phyloP scores from a whole-genome alignment of 2,329 filamentous ascomycete species.

The Nemania sp. region DNA sequence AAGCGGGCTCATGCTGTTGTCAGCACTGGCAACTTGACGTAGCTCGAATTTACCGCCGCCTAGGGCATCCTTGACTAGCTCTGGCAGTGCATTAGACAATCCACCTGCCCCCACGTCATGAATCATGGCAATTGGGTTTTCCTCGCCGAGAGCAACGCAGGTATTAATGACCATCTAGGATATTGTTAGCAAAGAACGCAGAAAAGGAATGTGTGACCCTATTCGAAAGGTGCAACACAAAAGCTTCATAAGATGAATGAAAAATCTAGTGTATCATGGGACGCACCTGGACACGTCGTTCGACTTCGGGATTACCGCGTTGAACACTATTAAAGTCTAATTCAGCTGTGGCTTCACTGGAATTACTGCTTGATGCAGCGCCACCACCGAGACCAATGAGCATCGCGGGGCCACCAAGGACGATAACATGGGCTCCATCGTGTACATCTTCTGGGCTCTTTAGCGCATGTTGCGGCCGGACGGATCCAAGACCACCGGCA shows the following conservation, averaged over 20 bases:
- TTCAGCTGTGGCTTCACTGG: slow-evolving; percentile 88
- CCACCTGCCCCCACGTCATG: slow-evolving; percentile 98
- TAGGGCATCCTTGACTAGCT: slow-evolving; percentile 81
- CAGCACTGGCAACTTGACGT: slow-evolving; percentile 91
- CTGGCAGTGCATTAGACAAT: slow-evolving; percentile 78
- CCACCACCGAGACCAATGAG: slow-evolving; percentile 95
- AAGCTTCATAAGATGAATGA: not conserved
- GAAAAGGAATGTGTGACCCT: not conserved
- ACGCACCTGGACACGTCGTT: slow-evolving; percentile 81
- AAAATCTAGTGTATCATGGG: not conserved
- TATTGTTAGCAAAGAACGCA: slow-evolving; percentile 11
- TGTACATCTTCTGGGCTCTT: slow-evolving; percentile 84
- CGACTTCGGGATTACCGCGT: slow-evolving; percentile 95
- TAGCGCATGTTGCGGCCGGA: slow-evolving; percentile 88
- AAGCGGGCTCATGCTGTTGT: slow-evolving; percentile 91
- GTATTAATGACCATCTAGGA: slow-evolving; percentile 89
- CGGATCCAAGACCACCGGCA: slow-evolving; percentile 92
- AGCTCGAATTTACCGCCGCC: slow-evolving; percentile 93
- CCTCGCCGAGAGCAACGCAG: slow-evolving; percentile 83
- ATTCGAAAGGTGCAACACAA: not conserved
- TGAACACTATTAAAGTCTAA: slow-evolving; percentile 98
- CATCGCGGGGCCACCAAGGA: slow-evolving; percentile 96
- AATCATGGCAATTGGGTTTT: slow-evolving; percentile 95
- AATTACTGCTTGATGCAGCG: slow-evolving; percentile 90
- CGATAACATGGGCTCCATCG: slow-evolving; percentile 86